Evolutionary conservation across 768 basidiomycete species (phyloP).

Genomic region (Boletus tylopilopsis): DNA sequence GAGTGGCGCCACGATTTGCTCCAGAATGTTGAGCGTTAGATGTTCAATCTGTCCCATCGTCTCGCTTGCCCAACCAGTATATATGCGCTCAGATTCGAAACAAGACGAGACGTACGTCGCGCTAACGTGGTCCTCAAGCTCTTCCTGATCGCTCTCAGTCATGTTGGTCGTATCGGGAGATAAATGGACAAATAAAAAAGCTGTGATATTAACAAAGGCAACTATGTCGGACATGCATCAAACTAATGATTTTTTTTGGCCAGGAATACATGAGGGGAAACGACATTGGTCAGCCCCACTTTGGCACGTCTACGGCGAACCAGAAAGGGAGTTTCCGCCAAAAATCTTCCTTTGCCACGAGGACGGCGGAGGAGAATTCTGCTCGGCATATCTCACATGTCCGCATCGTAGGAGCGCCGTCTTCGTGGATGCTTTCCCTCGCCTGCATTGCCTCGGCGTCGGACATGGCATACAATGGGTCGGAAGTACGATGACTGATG

Average conservation of each 20-base stretch:
- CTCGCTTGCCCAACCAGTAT: constrained; percentile 16
- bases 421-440: constrained; percentile 42
- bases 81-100: neutral
- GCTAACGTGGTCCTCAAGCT: neutral
- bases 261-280: constrained; percentile 14
- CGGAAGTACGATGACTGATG: constrained; percentile 59
- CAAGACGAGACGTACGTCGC: constrained; percentile 4
- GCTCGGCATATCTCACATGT: constrained; percentile 63
- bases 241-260: neutral
- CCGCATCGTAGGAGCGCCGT: constrained; percentile 42
- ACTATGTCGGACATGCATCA: neutral
- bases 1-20: constrained; percentile 26
- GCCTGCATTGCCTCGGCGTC: constrained; percentile 66
- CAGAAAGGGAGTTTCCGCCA: constrained; percentile 63
- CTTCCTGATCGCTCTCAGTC: constrained; percentile 14
- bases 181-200: no score
- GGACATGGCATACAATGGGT: constrained; percentile 67
- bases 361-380: constrained; percentile 60
- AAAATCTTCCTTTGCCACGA: constrained; percentile 56
- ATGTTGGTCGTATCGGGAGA: no score
- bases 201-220: neutral
- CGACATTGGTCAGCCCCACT: constrained; percentile 30
- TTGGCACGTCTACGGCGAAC: constrained; percentile 54
- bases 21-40: constrained; percentile 29
- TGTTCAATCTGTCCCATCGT: constrained; percentile 28